Conservation (phyloP, 2,329 filamentous ascomycete species). For the Chaetomiaceae sp. region DNA sequence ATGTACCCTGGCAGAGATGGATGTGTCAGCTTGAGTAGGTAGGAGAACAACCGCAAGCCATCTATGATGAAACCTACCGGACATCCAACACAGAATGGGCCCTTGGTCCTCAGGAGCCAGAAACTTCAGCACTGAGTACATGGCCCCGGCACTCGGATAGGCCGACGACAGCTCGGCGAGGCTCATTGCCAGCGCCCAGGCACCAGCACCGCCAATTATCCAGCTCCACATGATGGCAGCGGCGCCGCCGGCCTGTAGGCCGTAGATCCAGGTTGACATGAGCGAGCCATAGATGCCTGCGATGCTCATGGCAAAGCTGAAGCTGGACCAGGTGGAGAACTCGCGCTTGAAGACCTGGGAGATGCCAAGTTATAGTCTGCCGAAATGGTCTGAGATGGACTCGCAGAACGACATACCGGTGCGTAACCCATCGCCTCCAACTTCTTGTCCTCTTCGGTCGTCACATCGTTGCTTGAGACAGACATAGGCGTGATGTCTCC, state of each 20-base stretch:
- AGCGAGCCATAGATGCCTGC: constrained; percentile 49
- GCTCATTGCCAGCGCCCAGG: constrained; percentile 48
- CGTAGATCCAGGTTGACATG: constrained; percentile 49
- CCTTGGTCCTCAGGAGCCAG: constrained; percentile 43
- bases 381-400: background rate
- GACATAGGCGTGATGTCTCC: too few relatives aligned
- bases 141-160: constrained; percentile 44
- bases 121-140: constrained; percentile 49
- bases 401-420: constrained; percentile 27
- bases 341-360: constrained; percentile 52
- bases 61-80: constrained; percentile 22
- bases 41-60: too few relatives aligned
- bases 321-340: constrained; percentile 52
- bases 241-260: constrained; percentile 46
- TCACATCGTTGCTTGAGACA: too few relatives aligned
- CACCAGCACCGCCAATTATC: constrained; percentile 50
- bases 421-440: constrained; percentile 35
- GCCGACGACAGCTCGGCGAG: constrained; percentile 52
- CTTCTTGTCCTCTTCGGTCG: constrained; percentile 32
- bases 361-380: too few relatives aligned
- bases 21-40: too few relatives aligned
- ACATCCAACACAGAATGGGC: constrained; percentile 43
- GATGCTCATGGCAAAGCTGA: constrained; percentile 57
- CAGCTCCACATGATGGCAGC: constrained; percentile 54
- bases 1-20: constrained; percentile 39